Base-by-base conservation (phyloP, 176 grass and related monocot species). In the Hordeum marinum region DNA sequence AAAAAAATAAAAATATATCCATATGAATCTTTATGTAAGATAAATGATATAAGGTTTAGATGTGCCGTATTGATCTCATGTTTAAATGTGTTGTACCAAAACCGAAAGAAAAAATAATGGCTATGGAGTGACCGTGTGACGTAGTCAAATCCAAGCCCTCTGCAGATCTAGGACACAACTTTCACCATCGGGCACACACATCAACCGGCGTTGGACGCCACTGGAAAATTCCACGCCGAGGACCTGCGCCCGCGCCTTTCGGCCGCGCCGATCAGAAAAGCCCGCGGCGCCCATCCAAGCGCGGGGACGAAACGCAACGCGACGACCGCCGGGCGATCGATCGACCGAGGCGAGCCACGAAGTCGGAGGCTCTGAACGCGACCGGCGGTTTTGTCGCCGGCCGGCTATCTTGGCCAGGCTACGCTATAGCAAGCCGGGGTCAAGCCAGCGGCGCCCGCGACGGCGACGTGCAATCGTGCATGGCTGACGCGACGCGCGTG, bases 331-430 rank as follows among this genome's bases (percentile, higher is more conserved):
- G 35, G 20, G 23, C 20, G 3, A 2, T n/a, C 39, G 35, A 27
- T 13, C 23, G n/a, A n/a, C n/a, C n/a, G n/a, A n/a, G n/a, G n/a
- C n/a, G 68, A 1, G 46, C 14, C 46, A 14, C 6, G 48, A 10
- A 24, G 12, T 40, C 31, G 36, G 1, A 40, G 42, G 32, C 13
- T 84, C 59, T 75, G 75, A 80, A 74, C 67, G 3, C 57, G 81
- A 67, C 82, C 20, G 55, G 17, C 10, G 15, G 52, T 31, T 82
- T 82, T 78, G 83, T 86, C 72, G 29, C 71, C 29, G 78, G 67
- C 14, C 5, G 14, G 24, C 15, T 18, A 6, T 12, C 59, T 12
- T 34, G 32, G 3, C 32, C 3, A 59, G 8, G 3, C 57, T 24
- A 64, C 7, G 35, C 9, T n/a, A n/a, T n/a, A n/a, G 9, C 50